phyloP scores from a whole-genome alignment of 306 rosid species.

The Lagenaria siceraria region DNA sequence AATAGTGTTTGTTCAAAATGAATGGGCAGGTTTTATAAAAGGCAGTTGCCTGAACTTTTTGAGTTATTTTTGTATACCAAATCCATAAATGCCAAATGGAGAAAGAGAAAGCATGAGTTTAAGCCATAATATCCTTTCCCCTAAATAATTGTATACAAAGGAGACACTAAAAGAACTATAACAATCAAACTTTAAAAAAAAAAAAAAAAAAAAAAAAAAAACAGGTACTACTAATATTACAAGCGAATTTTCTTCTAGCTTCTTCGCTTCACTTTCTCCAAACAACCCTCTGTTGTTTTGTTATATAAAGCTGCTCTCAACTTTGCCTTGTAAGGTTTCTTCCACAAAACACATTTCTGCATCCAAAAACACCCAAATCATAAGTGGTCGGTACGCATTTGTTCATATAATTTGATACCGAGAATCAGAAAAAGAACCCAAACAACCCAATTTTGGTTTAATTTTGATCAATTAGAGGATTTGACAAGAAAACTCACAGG shows the following conservation, averaged over 20 bases:
- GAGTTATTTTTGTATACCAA: background rate
- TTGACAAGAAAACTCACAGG: conserved; percentile 35
- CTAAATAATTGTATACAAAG: background rate
- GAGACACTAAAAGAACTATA: background rate
- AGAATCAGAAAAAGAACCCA: too few species aligned
- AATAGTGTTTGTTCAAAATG: background rate
- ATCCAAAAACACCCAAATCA: background rate
- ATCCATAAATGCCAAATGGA: background rate
- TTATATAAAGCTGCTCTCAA: background rate
- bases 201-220: too few species aligned
- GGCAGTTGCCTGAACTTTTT: background rate
- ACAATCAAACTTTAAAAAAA: background rate
- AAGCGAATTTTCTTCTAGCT: background rate
- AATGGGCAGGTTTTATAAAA: background rate
- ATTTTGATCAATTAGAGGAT: background rate
- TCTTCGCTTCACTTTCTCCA: background rate
- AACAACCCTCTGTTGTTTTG: conserved; percentile 2
- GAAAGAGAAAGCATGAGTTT: background rate
- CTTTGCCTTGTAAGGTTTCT: background rate
- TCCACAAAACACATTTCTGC: conserved; percentile 12
- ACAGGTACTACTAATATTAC: background rate
- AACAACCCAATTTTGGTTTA: too few species aligned
- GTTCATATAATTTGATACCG: too few species aligned
- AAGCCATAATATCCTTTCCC: background rate
- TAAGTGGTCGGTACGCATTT: too few species aligned